phyloP scores from a whole-genome alignment of 768 basidiomycete genomes.

The Leccinum incarnatum region DNA sequence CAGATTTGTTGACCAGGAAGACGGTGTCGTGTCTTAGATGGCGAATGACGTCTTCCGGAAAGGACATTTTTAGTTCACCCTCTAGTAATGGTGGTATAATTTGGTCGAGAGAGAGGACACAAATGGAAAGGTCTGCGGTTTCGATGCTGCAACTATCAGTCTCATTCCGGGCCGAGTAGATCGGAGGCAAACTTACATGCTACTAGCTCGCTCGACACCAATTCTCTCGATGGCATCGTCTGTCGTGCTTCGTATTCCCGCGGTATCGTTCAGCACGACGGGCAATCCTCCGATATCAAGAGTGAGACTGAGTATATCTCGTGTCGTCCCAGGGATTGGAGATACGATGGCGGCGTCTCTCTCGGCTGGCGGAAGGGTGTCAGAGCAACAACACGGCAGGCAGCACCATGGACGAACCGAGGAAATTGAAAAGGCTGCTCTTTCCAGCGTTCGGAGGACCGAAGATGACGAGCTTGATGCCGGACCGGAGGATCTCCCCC shows the following conservation, averaged over 20 bases:
- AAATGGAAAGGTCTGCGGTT: constrained; percentile 69
- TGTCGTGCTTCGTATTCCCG: constrained; percentile 68
- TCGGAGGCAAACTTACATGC: constrained; percentile 48
- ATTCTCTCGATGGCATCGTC: constrained; percentile 73
- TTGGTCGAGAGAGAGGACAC: constrained; percentile 72
- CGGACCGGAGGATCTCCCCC: constrained; percentile 81
- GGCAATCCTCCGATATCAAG: constrained; percentile 88
- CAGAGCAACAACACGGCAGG: neutral
- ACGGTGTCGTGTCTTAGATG: constrained; percentile 58
- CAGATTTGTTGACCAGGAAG: constrained; percentile 78
- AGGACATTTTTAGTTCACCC: constrained; percentile 15
- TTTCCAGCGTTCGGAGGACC: constrained; percentile 96
- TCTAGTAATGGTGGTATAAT: constrained; percentile 14
- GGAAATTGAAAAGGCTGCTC: constrained; percentile 81
- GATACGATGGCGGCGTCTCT: constrained; percentile 91
- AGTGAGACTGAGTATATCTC: constrained; percentile 82
- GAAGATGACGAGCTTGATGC: constrained; percentile 82
- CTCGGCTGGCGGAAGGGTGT: constrained; percentile 51
- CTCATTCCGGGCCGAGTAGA: neutral
- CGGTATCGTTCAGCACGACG: constrained; percentile 80
- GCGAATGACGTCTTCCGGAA: constrained; percentile 47
- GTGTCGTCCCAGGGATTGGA: constrained; percentile 81
- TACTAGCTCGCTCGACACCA: constrained; percentile 71
- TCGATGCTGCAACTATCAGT: constrained; percentile 48
- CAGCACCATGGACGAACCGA: constrained; percentile 46